Percentiles rank a stretch among this genome's conserved stretches.
Evolutionary conservation across 768 basidiomycete species (phyloP).

Genomic region (Boletus patriciae): DNA sequence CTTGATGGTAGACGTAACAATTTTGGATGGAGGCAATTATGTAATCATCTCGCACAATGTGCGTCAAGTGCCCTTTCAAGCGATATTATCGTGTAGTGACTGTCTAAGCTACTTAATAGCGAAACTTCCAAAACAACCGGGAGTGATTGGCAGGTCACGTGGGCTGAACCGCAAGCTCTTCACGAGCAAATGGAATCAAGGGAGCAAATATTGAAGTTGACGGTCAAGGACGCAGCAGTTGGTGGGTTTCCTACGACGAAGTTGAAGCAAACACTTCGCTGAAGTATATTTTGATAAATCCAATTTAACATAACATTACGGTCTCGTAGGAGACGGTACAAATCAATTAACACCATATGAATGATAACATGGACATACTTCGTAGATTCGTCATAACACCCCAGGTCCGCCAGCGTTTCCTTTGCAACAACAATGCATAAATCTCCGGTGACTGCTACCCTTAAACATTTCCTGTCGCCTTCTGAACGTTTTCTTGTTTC

Average conservation of each 20-base stretch:
- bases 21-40: neutral
- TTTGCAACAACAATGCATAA: slow-evolving; percentile 6
- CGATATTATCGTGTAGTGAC: no score
- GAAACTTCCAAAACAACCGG: no score
- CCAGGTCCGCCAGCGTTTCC: neutral
- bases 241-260: no score
- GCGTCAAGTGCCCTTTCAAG: no score
- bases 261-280: neutral
- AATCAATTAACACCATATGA: slow-evolving; percentile 32
- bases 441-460: neutral
- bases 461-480: neutral
- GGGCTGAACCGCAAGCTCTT: neutral
- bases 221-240: no score
- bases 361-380: slow-evolving; percentile 29
- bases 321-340: slow-evolving; percentile 28
- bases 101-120: no score
- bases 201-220: neutral
- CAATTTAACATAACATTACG: slow-evolving; percentile 31
- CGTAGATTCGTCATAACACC: slow-evolving; percentile 13
- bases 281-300: slow-evolving; percentile 11
- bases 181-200: no score
- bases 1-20: neutral
- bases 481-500: neutral
- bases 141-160: neutral
- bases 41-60: neutral